Conservation (phyloP, 2,329 filamentous ascomycete species). For the Ophiostoma australiae region DNA sequence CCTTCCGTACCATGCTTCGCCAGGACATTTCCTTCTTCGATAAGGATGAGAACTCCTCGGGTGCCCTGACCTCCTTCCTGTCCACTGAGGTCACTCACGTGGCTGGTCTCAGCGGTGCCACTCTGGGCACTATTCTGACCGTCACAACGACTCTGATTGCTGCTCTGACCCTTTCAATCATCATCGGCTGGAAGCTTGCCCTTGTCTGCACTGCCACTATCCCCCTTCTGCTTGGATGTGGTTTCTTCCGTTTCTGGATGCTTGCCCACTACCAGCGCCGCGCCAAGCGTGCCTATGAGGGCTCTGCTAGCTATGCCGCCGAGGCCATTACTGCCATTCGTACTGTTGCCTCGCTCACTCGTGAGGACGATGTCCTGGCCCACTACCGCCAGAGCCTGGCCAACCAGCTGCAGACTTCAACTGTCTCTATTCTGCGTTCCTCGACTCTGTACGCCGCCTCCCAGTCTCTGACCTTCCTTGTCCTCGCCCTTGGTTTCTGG, state of each 20-base stretch:
- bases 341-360: slow-evolving; percentile 84
- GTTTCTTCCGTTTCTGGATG: slow-evolving; percentile 56
- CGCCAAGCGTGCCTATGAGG: slow-evolving; percentile 72
- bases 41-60: slow-evolving; percentile 79
- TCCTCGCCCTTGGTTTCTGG: slow-evolving; percentile 86
- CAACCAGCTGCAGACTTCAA: slow-evolving; percentile 59
- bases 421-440: slow-evolving; percentile 70
- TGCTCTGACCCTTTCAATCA: slow-evolving; percentile 51
- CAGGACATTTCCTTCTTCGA: slow-evolving; percentile 95
- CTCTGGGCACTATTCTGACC: slow-evolving; percentile 78
- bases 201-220: slow-evolving; percentile 42
- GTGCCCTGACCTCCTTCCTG: slow-evolving; percentile 81
- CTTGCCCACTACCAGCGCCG: slow-evolving; percentile 68
- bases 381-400: slow-evolving; percentile 66
- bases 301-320: slow-evolving; percentile 80
- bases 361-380: slow-evolving; percentile 72
- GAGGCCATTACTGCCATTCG: slow-evolving; percentile 92
- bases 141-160: slow-evolving; percentile 74
- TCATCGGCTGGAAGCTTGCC: slow-evolving; percentile 42
- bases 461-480: slow-evolving; percentile 78
- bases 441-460: slow-evolving; percentile 76
- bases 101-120: slow-evolving; percentile 80
- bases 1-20: slow-evolving; percentile 82
- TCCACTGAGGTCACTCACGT: slow-evolving; percentile 87
- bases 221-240: slow-evolving; percentile 39